A percentile compares a stretch with the other conserved stretches of the same genome.
Conservation (phyloP, 2,329 filamentous ascomycete genomes). For the Paecilomyces sp. region DNA sequence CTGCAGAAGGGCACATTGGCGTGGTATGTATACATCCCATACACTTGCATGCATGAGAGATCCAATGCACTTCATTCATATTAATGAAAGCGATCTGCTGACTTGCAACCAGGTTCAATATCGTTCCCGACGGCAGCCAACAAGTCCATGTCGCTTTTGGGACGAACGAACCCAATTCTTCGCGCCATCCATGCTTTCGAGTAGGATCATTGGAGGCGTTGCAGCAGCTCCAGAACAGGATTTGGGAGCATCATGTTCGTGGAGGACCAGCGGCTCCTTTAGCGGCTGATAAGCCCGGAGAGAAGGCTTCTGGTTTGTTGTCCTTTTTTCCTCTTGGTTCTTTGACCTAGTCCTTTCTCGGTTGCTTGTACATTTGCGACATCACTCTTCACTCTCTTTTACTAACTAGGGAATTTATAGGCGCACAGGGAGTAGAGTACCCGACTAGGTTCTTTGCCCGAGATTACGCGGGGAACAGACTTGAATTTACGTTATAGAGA, state of each 20-base stretch:
- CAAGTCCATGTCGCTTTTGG: conserved; percentile 51
- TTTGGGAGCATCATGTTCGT: conserved; percentile 46
- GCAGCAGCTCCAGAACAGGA: conserved; percentile 37
- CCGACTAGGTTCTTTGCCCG: conserved; percentile 56
- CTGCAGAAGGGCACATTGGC: conserved; percentile 45
- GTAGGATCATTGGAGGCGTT: conserved; percentile 44
- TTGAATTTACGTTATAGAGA: conserved; percentile 45
- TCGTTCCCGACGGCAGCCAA: conserved; percentile 44
- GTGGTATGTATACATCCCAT: conserved; percentile 43
- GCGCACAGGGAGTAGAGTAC: conserved; percentile 51
- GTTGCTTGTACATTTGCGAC: conserved; percentile 2
- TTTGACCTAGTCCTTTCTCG: not conserved
- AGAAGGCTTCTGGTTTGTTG: conserved; percentile 30
- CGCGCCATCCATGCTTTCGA: conserved; percentile 54
- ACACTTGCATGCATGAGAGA: not conserved
- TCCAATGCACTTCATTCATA: not conserved
- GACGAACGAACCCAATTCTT: conserved; percentile 32
- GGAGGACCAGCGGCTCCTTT: conserved; percentile 46
- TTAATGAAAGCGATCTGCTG: not conserved
- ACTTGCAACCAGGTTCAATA: conserved; percentile 42
- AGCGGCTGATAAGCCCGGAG: conserved; percentile 50
- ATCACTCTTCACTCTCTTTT: conserved; percentile 1
- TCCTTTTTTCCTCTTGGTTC: not conserved
- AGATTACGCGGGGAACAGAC: conserved; percentile 48
- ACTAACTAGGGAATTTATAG: conserved; percentile 18